Evolutionary conservation across 345 rosid genomes (phyloP).

Genomic region (Gossypium rotundifolium): DNA sequence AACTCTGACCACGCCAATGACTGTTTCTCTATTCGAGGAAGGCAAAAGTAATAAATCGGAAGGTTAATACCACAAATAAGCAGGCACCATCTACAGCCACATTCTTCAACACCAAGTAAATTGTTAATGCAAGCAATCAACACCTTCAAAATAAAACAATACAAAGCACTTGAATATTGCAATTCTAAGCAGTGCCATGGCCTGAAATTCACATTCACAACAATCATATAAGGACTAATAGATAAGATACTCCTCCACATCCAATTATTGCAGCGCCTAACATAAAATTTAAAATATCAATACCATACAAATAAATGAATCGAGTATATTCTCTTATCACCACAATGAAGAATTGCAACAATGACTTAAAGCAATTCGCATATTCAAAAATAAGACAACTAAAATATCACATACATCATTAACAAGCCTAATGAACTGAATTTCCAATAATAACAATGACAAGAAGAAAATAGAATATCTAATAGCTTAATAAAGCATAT

Average conservation of each 20-base stretch:
- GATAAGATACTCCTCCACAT: background rate
- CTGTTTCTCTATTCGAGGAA: constrained; percentile 66
- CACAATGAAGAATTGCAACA: background rate
- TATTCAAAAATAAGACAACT: background rate
- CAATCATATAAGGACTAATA: background rate
- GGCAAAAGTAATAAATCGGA: constrained; percentile 5
- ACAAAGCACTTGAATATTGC: background rate
- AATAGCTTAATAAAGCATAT: background rate
- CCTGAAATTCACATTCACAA: background rate
- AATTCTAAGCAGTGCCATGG: background rate
- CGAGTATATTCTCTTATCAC: background rate
- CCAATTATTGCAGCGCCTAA: background rate
- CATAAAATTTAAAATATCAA: background rate
- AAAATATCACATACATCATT: background rate
- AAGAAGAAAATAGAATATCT: background rate
- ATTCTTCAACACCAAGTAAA: background rate
- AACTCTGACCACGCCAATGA: constrained; percentile 81
- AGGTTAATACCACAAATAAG: background rate
- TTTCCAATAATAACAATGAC: background rate
- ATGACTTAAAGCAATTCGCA: background rate
- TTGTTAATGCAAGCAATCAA: background rate
- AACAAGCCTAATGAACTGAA: background rate
- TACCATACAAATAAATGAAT: background rate
- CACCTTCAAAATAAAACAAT: background rate
- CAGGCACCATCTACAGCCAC: background rate